Base-by-base conservation (phyloP, 2,329 filamentous ascomycete genomes). In the Cercospora brassicicola region DNA sequence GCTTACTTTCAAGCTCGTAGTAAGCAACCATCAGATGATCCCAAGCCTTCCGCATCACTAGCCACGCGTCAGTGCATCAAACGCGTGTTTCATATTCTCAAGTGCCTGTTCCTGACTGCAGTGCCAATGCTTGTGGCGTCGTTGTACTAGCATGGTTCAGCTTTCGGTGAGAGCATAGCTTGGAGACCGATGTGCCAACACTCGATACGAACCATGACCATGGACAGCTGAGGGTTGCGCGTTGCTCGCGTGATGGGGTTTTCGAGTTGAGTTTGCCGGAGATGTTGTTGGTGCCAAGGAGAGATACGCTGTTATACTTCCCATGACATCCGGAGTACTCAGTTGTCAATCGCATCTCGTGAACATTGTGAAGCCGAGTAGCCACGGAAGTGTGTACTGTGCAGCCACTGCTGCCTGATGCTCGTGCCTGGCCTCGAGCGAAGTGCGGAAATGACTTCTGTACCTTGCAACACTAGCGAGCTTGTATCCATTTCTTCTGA, bases 51-150 rank as follows among this genome's bases (percentile, higher is more conserved):
- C 45, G 18, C 39, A 62, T 10, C 60, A 62, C 45, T 30, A 62
- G 60, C 60, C 60, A 62, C 60, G 60, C 60, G 60, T 62, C 60
- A 31, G 45, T 53, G 42, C 60, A 53, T 62, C 42, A 53, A 62
- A 51, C 28, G 60, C 15, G 28, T 53, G 60, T 62, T 62, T 62
- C 59, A 48, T 39, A 15, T 39, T 26, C 18, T 42, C 26, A 31
- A 30, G 60, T 62, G 30, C 60, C 60, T 62, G 59, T 28, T 42
- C 59, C 59, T 45, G 59, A 57, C 23, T 30, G 53, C 59, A 26
- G 42, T 62, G 60, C 45, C 60, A 62, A 53, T 48, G 36, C 42
- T 26, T 62, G 60, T 53, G 60, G 60, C 60, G 60, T 62, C 45
- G 28, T 26, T 11, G 33, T 26, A 53, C 23, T 28, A 51, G 39